Evolutionary conservation across 345 rosid genomes (phyloP).

Genomic region (Syzygium grande): DNA sequence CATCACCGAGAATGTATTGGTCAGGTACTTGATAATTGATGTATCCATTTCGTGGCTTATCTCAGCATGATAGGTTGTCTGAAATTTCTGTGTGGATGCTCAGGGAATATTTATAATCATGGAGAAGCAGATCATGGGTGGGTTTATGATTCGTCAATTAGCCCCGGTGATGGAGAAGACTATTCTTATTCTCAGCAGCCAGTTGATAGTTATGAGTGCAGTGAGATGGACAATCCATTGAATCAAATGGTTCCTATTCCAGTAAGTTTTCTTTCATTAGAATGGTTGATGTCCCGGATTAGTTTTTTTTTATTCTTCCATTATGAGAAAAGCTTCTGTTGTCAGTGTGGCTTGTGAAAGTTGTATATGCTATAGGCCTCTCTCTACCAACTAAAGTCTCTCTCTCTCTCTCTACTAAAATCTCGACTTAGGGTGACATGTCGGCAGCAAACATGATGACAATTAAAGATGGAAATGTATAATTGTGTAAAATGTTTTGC

Average conservation of each 20-base stretch:
- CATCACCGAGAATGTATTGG: conserved; percentile 24
- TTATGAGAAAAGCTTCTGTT: neutral
- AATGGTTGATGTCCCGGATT: neutral
- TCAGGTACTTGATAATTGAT: conserved; percentile 34
- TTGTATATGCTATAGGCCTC: neutral
- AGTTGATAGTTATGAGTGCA: conserved; percentile 41
- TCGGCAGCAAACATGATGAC: neutral
- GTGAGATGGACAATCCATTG: conserved; percentile 74
- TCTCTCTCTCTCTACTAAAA: too few species aligned
- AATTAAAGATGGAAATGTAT: neutral
- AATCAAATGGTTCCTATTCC: conserved; percentile 78
- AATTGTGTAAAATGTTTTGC: neutral
- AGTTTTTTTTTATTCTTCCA: neutral
- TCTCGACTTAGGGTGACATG: neutral
- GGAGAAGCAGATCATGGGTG: conserved; percentile 45
- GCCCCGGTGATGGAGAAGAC: conserved; percentile 54
- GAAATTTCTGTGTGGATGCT: neutral
- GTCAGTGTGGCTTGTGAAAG: neutral
- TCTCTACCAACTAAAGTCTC: neutral
- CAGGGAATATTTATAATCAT: conserved; percentile 46
- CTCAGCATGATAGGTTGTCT: neutral
- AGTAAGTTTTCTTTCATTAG: conserved; percentile 30
- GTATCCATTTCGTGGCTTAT: neutral
- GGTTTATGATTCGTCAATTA: conserved; percentile 48
- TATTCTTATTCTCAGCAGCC: conserved; percentile 53